Conservation (phyloP, 129 eudicot species). For the Scalesia atractyloides region DNA sequence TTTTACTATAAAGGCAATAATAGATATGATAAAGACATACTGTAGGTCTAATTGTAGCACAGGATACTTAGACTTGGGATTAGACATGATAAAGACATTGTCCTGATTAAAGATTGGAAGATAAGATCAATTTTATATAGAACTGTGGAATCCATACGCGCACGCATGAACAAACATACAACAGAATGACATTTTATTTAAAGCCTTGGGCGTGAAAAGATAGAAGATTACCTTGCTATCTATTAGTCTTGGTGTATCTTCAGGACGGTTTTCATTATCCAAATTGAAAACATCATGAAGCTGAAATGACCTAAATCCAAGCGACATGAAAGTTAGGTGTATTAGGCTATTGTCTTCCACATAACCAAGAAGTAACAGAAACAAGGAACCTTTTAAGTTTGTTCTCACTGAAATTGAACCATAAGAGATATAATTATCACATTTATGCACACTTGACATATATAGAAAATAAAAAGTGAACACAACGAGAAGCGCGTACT, state of each 20-base stretch:
- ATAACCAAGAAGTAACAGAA: slow-evolving; percentile 18
- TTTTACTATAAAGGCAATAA: no score
- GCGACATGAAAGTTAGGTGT: slow-evolving; percentile 9
- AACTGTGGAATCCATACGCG: slow-evolving; percentile 5
- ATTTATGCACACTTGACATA: background rate
- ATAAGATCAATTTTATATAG: slow-evolving; percentile 13
- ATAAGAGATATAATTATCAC: background rate
- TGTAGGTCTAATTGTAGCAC: slow-evolving; percentile 86
- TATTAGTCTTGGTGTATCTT: slow-evolving; percentile 90
- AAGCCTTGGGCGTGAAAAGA: background rate
- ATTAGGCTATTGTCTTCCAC: slow-evolving; percentile 7
- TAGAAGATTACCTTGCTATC: slow-evolving; percentile 59
- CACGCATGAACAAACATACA: slow-evolving; percentile 11
- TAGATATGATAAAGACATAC: slow-evolving; percentile 30
- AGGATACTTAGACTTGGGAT: slow-evolving; percentile 89
- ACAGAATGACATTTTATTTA: background rate
- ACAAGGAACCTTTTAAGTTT: background rate
- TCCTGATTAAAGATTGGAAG: slow-evolving; percentile 53
- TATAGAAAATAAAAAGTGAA: background rate
- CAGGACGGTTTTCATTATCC: slow-evolving; percentile 76
- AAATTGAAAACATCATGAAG: slow-evolving; percentile 85
- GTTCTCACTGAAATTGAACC: slow-evolving; percentile 21
- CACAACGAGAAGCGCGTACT: slow-evolving; percentile 53
- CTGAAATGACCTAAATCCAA: slow-evolving; percentile 70
- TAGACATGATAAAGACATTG: slow-evolving; percentile 93